A percentile compares a stretch with the other conserved stretches of the same genome.
Evolutionary conservation across 768 basidiomycete species (phyloP).

Genomic region (Trametes cingulata): DNA sequence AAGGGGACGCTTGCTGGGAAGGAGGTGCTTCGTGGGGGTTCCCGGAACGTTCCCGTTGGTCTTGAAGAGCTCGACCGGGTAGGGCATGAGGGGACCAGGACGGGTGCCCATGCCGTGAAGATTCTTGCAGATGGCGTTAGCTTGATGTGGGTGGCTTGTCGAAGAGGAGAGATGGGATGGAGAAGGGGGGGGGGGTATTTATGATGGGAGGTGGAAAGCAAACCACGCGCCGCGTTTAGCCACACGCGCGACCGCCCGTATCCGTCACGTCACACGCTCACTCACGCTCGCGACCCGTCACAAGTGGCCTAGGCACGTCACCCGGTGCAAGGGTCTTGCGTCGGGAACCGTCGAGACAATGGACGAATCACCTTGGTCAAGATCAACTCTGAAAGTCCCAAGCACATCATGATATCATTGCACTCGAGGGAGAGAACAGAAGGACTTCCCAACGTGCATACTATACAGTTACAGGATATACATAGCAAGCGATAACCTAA

Average conservation of each 20-base stretch:
- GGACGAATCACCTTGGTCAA: not conserved
- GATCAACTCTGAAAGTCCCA: conserved; percentile 5
- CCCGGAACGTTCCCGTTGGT: conserved; percentile 33
- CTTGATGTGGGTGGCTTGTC: conserved; percentile 3
- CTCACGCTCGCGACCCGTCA: conserved; percentile 6
- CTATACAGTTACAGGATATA: conserved; percentile 21
- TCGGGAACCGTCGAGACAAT: not conserved
- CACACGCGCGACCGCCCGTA: conserved; percentile 15
- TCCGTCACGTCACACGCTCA: conserved; percentile 11
- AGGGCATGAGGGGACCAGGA: conserved; percentile 61
- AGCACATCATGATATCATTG: conserved; percentile 16
- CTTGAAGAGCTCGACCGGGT: conserved; percentile 56
- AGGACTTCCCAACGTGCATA: conserved; percentile 22
- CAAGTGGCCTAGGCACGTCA: not conserved
- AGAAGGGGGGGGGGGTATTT: not conserved
- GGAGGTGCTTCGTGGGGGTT: conserved; percentile 30
- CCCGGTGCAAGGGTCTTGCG: not conserved
- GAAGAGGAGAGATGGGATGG: not conserved
- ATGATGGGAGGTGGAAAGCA: conserved; percentile 21
- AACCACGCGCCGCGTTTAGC: conserved; percentile 15
- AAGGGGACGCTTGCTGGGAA: conserved; percentile 58
- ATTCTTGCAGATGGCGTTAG: conserved; percentile 1
- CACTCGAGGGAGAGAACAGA: conserved; percentile 9
- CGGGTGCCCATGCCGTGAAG: conserved; percentile 18
- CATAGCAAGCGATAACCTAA: conserved; percentile 38